Evolutionary conservation across 2,329 filamentous ascomycete genomes (phyloP).

Genomic region (Fusarium palustre): DNA sequence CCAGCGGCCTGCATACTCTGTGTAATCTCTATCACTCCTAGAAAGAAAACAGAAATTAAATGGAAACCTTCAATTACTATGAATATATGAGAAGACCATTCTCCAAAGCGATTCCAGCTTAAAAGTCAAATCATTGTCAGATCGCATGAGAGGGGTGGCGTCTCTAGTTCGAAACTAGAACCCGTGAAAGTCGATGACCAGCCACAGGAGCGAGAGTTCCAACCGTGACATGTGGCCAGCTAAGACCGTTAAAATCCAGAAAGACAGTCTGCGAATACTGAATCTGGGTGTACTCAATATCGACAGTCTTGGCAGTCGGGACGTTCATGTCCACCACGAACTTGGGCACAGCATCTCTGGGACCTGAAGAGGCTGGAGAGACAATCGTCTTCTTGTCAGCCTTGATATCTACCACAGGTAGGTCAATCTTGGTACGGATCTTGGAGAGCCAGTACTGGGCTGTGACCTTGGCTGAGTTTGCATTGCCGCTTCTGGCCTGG

Average conservation of each 20-base stretch:
- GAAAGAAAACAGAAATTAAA: not conserved
- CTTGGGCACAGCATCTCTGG: conserved; percentile 29
- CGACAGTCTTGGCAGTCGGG: conserved; percentile 19
- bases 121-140: not conserved
- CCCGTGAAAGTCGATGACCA: conserved; percentile 2
- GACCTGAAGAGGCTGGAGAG: conserved; percentile 6
- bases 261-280: conserved; percentile 9
- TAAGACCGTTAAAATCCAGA: not conserved
- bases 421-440: conserved; percentile 33
- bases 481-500: conserved; percentile 31
- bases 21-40: no score
- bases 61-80: not conserved
- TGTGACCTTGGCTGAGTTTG: conserved; percentile 23
- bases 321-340: conserved; percentile 28
- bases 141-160: not conserved
- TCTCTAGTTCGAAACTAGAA: conserved; percentile 3
- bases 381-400: conserved; percentile 12
- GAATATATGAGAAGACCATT: not conserved
- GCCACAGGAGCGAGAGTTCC: conserved; percentile 33
- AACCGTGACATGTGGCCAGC: conserved; percentile 31
- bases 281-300: not conserved
- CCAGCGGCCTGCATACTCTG: not conserved
- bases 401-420: not conserved
- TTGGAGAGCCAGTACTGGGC: conserved; percentile 40
- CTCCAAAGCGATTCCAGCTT: not conserved